These are phyloP conservation scores for Leishmania amazonensis DNA, from an alignment of 208 protist genomes.

Conservation along the genomic window DNA sequence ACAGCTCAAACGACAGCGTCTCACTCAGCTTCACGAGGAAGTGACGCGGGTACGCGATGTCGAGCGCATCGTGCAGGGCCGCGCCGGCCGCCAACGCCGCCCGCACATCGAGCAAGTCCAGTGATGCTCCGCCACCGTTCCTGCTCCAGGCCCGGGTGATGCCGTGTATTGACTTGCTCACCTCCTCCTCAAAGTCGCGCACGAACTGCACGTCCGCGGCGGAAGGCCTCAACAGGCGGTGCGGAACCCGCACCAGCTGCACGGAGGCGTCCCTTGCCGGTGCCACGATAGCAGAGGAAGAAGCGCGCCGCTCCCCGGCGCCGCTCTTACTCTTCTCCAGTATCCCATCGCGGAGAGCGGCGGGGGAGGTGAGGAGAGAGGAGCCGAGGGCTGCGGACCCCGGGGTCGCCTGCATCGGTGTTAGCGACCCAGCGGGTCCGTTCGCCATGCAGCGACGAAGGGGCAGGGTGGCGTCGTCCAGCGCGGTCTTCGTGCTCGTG, in stretches of 20 bases:
- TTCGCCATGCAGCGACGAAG: constrained; percentile 18
- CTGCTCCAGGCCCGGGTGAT: not conserved
- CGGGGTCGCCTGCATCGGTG: constrained; percentile 22
- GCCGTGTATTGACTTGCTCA: constrained; percentile 24
- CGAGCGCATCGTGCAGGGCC: constrained; percentile 27
- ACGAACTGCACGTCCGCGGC: constrained; percentile 27
- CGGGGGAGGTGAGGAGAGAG: constrained; percentile 19
- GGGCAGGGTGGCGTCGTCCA: not conserved
- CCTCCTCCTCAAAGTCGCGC: constrained; percentile 32
- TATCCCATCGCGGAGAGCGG: constrained; percentile 10
- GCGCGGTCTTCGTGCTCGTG: constrained; percentile 2
- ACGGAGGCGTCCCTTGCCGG: constrained; percentile 14
- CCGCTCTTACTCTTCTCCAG: constrained; percentile 8
- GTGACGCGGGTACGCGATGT: constrained; percentile 56
- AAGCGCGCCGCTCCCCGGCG: too few relatives aligned
- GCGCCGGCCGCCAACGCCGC: constrained; percentile 10
- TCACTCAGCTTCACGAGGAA: constrained; percentile 75
- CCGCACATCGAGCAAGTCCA: constrained; percentile 11
- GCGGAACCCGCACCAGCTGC: constrained; percentile 28
- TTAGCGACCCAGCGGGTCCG: constrained; percentile 1
- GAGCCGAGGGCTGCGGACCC: constrained; percentile 1
- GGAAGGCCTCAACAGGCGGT: constrained; percentile 21
- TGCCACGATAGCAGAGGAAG: not conserved
- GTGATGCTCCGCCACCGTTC: constrained; percentile 5
- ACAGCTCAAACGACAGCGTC: constrained; percentile 51